Percentiles rank a stretch among this genome's conserved stretches.
phyloP scores from a whole-genome alignment of 2,329 filamentous ascomycete species.

The Phyllosticta citrichinensis region DNA sequence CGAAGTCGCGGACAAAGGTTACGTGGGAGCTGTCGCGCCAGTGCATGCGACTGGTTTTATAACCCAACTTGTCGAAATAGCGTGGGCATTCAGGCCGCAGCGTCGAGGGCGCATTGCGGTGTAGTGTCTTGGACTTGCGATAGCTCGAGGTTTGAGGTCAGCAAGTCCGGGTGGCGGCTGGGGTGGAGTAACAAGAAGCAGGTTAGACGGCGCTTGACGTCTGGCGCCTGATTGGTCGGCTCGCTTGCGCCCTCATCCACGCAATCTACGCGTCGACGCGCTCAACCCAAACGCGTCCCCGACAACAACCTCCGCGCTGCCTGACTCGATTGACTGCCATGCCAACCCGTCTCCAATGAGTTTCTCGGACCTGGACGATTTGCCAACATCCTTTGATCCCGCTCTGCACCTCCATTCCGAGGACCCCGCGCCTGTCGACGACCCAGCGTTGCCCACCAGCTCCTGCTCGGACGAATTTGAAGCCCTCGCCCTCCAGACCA shows the following conservation, averaged over 20 bases:
- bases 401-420: conserved; percentile 41
- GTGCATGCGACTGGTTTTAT: conserved; percentile 10
- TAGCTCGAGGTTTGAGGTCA: background rate
- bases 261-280: conserved; percentile 5
- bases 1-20: conserved; percentile 32
- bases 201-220: background rate
- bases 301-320: background rate
- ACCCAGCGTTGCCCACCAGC: conserved; percentile 12
- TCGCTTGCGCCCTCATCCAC: background rate
- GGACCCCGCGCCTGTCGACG: conserved; percentile 14
- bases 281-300: background rate
- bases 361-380: background rate
- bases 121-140: conserved; percentile 3
- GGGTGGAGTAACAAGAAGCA: background rate
- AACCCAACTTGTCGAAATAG: background rate
- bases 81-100: background rate
- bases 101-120: background rate
- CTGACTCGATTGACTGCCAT: background rate
- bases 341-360: conserved; percentile 33
- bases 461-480: conserved; percentile 40
- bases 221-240: background rate
- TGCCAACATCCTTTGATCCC: conserved; percentile 41
- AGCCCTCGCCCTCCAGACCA: conserved; percentile 31
- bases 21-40: conserved; percentile 3
- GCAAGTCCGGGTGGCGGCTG: background rate